Base-by-base conservation (phyloP, 148 eudicot species). In the Vaccinium vitisidaea region DNA sequence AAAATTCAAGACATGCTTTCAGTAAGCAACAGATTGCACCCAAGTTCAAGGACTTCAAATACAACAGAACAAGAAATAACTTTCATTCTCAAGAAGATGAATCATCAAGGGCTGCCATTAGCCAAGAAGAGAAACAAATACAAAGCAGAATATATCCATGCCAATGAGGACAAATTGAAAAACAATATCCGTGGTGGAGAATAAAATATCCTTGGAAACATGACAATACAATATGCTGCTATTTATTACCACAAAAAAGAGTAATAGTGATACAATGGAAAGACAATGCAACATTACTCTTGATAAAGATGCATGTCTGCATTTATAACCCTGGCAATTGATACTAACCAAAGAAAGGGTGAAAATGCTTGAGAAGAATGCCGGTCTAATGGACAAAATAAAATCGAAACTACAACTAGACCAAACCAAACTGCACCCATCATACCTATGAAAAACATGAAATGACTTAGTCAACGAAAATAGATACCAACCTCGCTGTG, bases 11-110 rank as follows among this genome's bases (percentile, higher is more conserved):
- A 69, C 15, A 49, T 46, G 56, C 11, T 49, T 14, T 67, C 1
- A 30, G 16, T 27, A 82, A 63, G 43, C 30, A 82, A 32, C 52
- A 36, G 19, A 54, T 54, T 54, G 81, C 80, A 77, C 80, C 80
- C 9, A 4, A 27, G 15, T 54, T 46, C 56, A 3, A 63, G 2
- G 16, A 63, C 52, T 63, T 63, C 6, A 52, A 48, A 61, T 14
- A 16, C 55, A 46, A 23, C 23, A 81, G n/a, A 67, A n/a, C 23
- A 6, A 39, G 39, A 36, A 36, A 36, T 36, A 36, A 36, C 39
- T 36, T 36, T 36, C 39, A 36, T 2, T 36, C 39, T 36, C 39
- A 36, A 36, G 39, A 36, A 36, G 39, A 36, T 1, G 39, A 36
- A 36, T 36, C 4, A 0, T 36, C 39, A 36, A 36, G 39, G 39